phyloP scores from a whole-genome alignment of 106 monocot species.

The Dactylorhiza incarnata region DNA sequence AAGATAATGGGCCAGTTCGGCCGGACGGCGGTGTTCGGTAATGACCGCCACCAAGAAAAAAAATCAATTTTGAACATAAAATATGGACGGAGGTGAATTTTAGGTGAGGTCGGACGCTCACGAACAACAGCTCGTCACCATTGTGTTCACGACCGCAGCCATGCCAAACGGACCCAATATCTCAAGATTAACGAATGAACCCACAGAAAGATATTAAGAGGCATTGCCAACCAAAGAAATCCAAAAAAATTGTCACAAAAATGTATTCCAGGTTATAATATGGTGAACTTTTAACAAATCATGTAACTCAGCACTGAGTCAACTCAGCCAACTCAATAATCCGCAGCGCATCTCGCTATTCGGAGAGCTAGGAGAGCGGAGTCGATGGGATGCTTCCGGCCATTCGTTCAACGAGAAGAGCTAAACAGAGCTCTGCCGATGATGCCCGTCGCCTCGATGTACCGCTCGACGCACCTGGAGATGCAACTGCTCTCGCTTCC shows the following conservation, averaged over 20 bases:
- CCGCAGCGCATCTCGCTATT: neutral
- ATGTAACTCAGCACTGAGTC: neutral
- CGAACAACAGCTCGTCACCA: too few relatives aligned
- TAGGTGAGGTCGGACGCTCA: too few relatives aligned
- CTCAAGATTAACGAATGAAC: neutral
- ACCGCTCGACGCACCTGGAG: constrained; percentile 86
- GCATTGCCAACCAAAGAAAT: neutral
- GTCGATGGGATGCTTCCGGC: neutral
- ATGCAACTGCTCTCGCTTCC: constrained; percentile 89
- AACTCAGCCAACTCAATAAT: neutral
- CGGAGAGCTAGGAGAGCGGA: neutral
- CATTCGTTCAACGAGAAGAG: constrained; percentile 18
- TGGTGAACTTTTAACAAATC: neutral
- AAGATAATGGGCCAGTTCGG: too few relatives aligned
- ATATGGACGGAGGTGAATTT: too few relatives aligned
- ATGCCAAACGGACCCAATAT: too few relatives aligned
- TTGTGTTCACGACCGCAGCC: too few relatives aligned
- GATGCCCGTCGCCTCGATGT: constrained; percentile 93
- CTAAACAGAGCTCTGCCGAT: constrained; percentile 74
- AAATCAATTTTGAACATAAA: too few relatives aligned
- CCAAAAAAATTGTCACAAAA: neutral
- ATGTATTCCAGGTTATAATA: neutral
- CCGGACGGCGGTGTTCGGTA: too few relatives aligned
- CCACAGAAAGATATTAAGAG: neutral
- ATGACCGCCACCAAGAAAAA: too few relatives aligned